These are phyloP conservation scores for Cyberlindnera suaveolens DNA, from an alignment of 805 yeast genomes.

Conservation along the genomic window DNA sequence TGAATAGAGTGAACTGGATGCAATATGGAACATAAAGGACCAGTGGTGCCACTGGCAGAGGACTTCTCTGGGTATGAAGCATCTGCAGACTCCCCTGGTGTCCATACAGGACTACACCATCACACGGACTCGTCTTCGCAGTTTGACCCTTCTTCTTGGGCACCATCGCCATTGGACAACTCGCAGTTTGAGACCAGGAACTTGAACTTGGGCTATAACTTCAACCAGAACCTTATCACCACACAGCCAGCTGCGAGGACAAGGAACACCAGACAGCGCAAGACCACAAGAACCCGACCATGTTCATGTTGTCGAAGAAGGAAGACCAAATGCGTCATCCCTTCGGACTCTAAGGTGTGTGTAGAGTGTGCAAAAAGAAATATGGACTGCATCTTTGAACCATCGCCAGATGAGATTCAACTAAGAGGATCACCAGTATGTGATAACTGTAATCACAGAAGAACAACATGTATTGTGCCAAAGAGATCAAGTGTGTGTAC, in stretches of 20 bases:
- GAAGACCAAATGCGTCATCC: constrained; percentile 21
- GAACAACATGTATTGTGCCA: constrained; percentile 21
- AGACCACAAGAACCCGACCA: constrained; percentile 27
- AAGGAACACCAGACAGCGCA: constrained; percentile 5
- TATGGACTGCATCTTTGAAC: constrained; percentile 12
- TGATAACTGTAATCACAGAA: constrained; percentile 19
- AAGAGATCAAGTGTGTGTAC: constrained; percentile 13
- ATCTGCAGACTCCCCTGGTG: constrained; percentile 2
- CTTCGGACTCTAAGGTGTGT: constrained; percentile 7
- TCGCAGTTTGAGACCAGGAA: constrained; percentile 2
- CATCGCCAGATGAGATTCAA: constrained; percentile 2
- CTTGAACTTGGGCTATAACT: constrained; percentile 8
- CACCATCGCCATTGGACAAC: constrained; percentile 7
- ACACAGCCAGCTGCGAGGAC: constrained; percentile 4
- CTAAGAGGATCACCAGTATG: constrained; percentile 6
- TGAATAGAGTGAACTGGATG: no score
- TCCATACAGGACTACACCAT: constrained; percentile 3
- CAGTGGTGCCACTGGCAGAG: constrained; percentile 2
- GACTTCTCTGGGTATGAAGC: constrained; percentile 5
- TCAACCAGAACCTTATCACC: constrained; percentile 12
- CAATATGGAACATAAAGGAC: no score
- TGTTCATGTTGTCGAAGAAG: constrained; percentile 33
- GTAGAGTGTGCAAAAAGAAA: constrained; percentile 13
- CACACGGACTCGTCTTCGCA: neutral
- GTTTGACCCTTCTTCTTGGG: neutral